Evolutionary conservation across 1,139 yeast species (phyloP), one percentile per base, ranked within the genome.

Genomic region (Candida anutae): DNA sequence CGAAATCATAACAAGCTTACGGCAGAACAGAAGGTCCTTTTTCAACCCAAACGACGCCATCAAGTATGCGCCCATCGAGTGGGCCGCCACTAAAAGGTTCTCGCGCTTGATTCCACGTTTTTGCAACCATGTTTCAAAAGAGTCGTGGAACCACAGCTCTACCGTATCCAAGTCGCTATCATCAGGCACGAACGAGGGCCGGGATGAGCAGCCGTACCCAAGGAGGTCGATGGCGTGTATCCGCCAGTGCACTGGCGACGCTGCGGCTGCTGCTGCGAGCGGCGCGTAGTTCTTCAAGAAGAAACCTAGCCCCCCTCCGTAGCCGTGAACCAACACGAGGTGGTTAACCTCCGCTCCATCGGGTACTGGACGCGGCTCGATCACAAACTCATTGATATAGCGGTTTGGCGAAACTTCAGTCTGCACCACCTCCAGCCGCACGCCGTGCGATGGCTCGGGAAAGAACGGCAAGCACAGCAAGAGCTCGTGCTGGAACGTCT

Each of bases 241-340:
- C 33, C 75, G 62, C 83, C 85, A 78, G 33, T 62, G 53, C 9
- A 46, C 43, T 11, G 42, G 33, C 10, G 26, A 18, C 3, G 39
- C 29, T 10, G 62, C 43, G n/a, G n/a, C n/a, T n/a, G n/a, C n/a
- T n/a, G n/a, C n/a, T n/a, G n/a, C n/a, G n/a, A 77, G 41, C 2
- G 48, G 57, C 28, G 70, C 74, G 30, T 75, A 65, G 43, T 78
- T 81, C 43, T 77, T 77, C 22, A 77, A 44, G 40, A 63, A 81
- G 39, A 80, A 76, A 0, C 93, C 90, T 11, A 79, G 50, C 0
- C 88, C 88, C 0, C 83, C 84, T 2, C 90, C 93, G 42, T 81
- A 80, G 0, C 93, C 93, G 50, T 81, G 93, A 5, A 80, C 56
- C 53, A 81, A 57, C 1, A 81, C 66, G 22, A 80, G 52, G 51